phyloP scores from a whole-genome alignment of 2,329 filamentous ascomycete species.

The Bipolaris victoriae region DNA sequence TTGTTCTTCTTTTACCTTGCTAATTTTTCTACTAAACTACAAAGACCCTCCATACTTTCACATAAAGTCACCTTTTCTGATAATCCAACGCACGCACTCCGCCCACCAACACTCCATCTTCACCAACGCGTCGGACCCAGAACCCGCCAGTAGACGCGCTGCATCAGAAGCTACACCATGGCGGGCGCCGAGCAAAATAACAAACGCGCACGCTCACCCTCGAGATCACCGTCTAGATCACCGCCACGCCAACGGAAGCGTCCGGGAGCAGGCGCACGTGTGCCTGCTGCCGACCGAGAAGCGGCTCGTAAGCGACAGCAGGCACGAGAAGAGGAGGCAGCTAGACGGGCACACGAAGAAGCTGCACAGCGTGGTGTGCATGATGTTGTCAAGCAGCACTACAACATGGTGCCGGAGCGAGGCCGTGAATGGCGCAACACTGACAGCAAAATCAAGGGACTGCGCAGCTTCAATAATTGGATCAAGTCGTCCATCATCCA shows the following conservation, averaged over 20 bases:
- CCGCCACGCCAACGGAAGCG: slow-evolving; percentile 70
- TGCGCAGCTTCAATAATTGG: slow-evolving; percentile 98
- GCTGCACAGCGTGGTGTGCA: slow-evolving; percentile 66
- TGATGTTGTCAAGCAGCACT: slow-evolving; percentile 90
- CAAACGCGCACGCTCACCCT: slow-evolving; percentile 43
- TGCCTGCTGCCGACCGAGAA: slow-evolving; percentile 71
- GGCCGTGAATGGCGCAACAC: slow-evolving; percentile 94
- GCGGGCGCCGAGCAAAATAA: slow-evolving; percentile 28
- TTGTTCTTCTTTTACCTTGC: neutral
- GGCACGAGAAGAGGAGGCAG: slow-evolving; percentile 52
- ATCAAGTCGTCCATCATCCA: slow-evolving; percentile 97
- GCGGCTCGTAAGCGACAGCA: slow-evolving; percentile 64
- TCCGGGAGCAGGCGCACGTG: slow-evolving; percentile 59
- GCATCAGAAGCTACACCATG: slow-evolving; percentile 22
- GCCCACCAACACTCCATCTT: neutral
- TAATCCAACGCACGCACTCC: neutral
- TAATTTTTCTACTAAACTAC: neutral
- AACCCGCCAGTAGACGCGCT: slow-evolving; percentile 8
- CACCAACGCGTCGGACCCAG: slow-evolving; percentile 8
- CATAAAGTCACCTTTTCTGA: neutral
- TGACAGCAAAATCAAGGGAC: slow-evolving; percentile 91
- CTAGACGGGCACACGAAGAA: slow-evolving; percentile 55
- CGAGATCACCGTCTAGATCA: slow-evolving; percentile 47
- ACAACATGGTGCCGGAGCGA: slow-evolving; percentile 93
- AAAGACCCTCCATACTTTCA: neutral